A percentile compares a stretch with the other conserved stretches of the same genome.
These are phyloP conservation scores for Hypoxylon rickii DNA, from an alignment of 495 filamentous ascomycete species.

Conservation along the genomic window DNA sequence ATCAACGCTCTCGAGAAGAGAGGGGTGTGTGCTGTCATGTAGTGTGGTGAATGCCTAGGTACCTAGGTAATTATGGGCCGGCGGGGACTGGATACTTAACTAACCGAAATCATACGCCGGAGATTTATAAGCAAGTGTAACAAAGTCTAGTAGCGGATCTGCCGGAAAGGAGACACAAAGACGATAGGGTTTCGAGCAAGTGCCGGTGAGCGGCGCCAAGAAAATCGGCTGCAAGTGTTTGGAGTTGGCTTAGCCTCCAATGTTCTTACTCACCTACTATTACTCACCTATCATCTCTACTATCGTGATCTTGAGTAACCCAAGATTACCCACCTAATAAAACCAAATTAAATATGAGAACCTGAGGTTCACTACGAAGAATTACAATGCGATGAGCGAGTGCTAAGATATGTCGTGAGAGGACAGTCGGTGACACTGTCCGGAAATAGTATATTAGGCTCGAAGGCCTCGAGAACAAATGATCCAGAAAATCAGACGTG, in stretches of 20 bases:
- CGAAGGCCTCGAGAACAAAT: slow-evolving; percentile 7
- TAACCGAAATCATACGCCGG: not conserved
- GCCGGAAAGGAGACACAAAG: slow-evolving; percentile 10
- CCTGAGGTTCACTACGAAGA: not conserved
- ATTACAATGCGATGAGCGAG: not conserved
- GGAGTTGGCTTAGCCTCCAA: slow-evolving; percentile 11
- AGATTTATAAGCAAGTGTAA: slow-evolving; percentile 19
- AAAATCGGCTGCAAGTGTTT: not conserved
- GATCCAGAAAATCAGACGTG: slow-evolving; percentile 19
- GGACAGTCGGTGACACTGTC: slow-evolving; percentile 10
- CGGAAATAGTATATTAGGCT: slow-evolving; percentile 26
- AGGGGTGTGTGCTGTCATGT: slow-evolving; percentile 25
- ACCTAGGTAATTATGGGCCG: not conserved
- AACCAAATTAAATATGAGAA: not conserved
- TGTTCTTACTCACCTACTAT: not conserved
- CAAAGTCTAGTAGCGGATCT: slow-evolving; percentile 15
- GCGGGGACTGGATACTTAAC: not conserved
- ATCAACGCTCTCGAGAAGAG: slow-evolving; percentile 13
- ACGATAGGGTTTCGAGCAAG: slow-evolving; percentile 5
- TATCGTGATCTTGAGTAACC: too few relatives aligned
- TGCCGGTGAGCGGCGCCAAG: slow-evolving; percentile 15
- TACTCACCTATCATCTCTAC: too few relatives aligned
- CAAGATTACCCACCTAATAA: not conserved
- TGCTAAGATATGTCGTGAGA: not conserved
- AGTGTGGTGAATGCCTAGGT: too few relatives aligned